Base-by-base conservation (phyloP, 306 rosid genomes). In the Mimosa pudica region DNA sequence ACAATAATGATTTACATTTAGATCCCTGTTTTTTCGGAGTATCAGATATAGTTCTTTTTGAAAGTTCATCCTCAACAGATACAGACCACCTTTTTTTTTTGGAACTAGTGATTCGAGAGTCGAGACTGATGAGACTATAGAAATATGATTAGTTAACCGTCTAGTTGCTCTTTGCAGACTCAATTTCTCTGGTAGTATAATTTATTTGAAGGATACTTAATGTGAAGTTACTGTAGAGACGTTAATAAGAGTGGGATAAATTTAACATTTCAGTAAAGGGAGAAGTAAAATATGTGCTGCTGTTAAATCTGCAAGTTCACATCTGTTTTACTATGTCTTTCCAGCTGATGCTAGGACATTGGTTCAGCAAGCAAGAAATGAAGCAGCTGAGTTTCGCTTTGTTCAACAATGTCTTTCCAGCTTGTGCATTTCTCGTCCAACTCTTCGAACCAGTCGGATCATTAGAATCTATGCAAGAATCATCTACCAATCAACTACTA, bases 311-410 rank as follows among this genome's bases (percentile, higher is more conserved):
- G 42, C 16, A 75, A 51, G 55, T 14, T 75, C 58, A 82, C 44
- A 10, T 71, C 79, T 84, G 73, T 73, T 73, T 89, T 47, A 20
- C 81, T n/a, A 49, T 73, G 18, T 65, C 75, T 79, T 88, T 86
- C 79, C 93, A 93, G 99, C 99, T 88, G 97, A 96, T 87, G 98
- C 99, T 12, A 93, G 96, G 84, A 91, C 98, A 83, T 84, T 96
- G 70, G 99, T 96, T 68, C 95, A 89, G 73, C 98, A 96, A 87
- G 99, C 99, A 72, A 93, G 99, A 80, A 93, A 93, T 74, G 97
- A 96, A 88, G 99, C 98, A 14, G 99, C 99, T 49, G 98, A 96
- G 87, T 96, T 91, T 90, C 98, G 97, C 60, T 90, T 90, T 87
- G n/a, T n/a, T n/a, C n/a, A n/a, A n/a, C n/a, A n/a, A n/a, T n/a